Evolutionary conservation across 2,329 filamentous ascomycete genomes (phyloP).

Genomic region (Scytalidium lignicola): DNA sequence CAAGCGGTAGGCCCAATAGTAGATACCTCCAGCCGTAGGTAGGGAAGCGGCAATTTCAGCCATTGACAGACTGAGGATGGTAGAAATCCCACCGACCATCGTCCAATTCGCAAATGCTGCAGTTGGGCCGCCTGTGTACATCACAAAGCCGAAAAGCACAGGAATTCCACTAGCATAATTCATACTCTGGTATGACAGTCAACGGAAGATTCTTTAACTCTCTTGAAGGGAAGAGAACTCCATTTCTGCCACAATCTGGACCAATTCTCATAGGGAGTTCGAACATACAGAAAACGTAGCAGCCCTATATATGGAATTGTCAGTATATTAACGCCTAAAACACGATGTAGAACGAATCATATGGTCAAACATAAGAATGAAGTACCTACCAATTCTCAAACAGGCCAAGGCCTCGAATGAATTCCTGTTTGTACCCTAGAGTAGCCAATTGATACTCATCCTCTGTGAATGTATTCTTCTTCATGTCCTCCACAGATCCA

Average conservation of each 20-base stretch:
- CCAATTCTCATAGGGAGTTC: not conserved
- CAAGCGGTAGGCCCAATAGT: conserved; percentile 33
- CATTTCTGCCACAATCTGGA: not conserved
- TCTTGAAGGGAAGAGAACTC: not conserved
- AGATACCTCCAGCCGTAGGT: conserved; percentile 34
- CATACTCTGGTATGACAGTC: conserved; percentile 20
- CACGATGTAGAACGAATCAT: not conserved
- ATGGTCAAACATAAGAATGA: not conserved
- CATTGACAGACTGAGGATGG: conserved; percentile 31
- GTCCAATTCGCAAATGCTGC: conserved; percentile 35
- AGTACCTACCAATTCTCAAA: conserved; percentile 30
- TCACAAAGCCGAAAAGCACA: conserved; percentile 33
- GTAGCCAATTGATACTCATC: conserved; percentile 30
- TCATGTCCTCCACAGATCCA: conserved; percentile 1
- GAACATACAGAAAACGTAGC: conserved; percentile 27
- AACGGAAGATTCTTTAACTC: not conserved
- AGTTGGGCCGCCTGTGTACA: conserved; percentile 34
- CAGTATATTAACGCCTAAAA: not conserved
- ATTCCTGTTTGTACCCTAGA: conserved; percentile 31
- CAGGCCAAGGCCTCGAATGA: conserved; percentile 29
- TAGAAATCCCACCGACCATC: conserved; percentile 31
- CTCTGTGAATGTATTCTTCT: conserved; percentile 13
- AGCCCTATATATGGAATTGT: conserved; percentile 12
- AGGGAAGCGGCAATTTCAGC: conserved; percentile 33
- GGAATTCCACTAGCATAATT: conserved; percentile 35